These are phyloP conservation scores for Akanthomyces lecanii DNA, from an alignment of 2,329 filamentous ascomycete species.

Conservation along the genomic window DNA sequence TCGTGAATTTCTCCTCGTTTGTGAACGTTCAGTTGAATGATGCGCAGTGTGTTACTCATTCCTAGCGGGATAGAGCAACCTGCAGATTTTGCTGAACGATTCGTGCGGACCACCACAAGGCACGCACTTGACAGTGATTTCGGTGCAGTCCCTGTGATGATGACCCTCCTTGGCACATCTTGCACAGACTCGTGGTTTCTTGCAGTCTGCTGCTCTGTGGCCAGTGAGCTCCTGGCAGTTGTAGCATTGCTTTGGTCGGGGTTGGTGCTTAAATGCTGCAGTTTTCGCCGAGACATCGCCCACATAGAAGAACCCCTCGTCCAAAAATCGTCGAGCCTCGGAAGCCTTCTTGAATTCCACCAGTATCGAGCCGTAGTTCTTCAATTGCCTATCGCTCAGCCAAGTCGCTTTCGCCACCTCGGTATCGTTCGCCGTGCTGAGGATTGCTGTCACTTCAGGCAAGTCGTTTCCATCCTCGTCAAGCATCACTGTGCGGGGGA, in stretches of 20 bases:
- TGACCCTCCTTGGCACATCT: conserved; percentile 22
- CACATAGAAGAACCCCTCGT: conserved; percentile 23
- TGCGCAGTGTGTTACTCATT: conserved; percentile 21
- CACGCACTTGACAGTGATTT: conserved; percentile 20
- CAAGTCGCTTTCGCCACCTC: background rate
- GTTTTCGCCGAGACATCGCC: conserved; percentile 23
- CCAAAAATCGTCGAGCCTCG: conserved; percentile 20
- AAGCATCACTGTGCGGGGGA: background rate
- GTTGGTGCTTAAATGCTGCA: conserved; percentile 22
- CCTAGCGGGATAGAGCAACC: conserved; percentile 20
- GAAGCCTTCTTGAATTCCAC: conserved; percentile 22
- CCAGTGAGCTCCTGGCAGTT: no score
- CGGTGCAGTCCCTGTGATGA: conserved; percentile 20
- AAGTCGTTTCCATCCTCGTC: background rate
- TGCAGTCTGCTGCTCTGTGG: conserved; percentile 27
- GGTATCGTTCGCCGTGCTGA: background rate
- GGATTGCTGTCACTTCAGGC: background rate
- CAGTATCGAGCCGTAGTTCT: background rate
- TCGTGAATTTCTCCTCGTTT: conserved; percentile 11
- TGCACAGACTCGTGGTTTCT: conserved; percentile 22
- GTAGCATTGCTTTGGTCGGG: conserved; percentile 26
- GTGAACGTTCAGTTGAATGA: conserved; percentile 21
- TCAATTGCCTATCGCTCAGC: background rate
- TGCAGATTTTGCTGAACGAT: conserved; percentile 24
- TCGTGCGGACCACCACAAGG: conserved; percentile 22